Evolutionary conservation across 139 green algal genomes (phyloP).

Genomic region (Gonium pectorale): DNA sequence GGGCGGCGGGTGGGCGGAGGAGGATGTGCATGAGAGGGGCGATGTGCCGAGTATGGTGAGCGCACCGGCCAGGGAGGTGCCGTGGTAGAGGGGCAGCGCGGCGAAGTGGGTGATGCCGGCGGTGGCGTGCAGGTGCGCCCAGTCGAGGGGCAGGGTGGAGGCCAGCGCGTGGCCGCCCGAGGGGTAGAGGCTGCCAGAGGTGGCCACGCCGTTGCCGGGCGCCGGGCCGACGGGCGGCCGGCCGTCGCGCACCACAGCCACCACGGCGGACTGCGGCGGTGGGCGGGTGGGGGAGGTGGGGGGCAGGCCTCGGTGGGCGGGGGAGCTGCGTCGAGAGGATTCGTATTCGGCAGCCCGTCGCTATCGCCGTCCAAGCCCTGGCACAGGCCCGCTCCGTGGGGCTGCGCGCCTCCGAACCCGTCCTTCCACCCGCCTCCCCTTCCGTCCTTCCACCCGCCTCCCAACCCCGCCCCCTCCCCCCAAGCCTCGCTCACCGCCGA

Average conservation of each 20-base stretch:
- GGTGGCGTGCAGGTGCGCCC: slow-evolving; percentile 37
- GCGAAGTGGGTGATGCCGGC: slow-evolving; percentile 40
- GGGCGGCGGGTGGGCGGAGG: no score
- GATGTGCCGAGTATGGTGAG: slow-evolving; percentile 30
- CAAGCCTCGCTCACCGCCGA: slow-evolving; percentile 2
- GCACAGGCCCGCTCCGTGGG: no score
- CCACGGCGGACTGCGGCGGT: not conserved
- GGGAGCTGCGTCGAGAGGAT: no score
- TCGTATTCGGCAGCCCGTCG: no score
- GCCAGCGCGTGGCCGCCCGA: no score
- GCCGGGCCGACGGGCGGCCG: no score
- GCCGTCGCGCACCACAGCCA: not conserved
- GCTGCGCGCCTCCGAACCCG: no score
- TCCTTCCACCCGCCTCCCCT: no score
- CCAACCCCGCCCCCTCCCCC: not conserved
- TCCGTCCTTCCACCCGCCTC: not conserved
- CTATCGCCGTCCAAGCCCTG: no score
- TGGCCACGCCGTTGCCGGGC: no score
- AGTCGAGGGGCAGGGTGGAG: slow-evolving; percentile 22
- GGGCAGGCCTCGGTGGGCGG: not conserved
- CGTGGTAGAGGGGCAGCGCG: slow-evolving; percentile 37
- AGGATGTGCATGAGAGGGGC: not conserved
- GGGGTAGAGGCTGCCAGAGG: no score
- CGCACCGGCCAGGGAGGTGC: slow-evolving; percentile 17
- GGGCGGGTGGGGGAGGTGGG: not conserved